Evolutionary conservation across 192 early-diverging fungal species (phyloP).

Genomic region (Ambispora gerdemannii): DNA sequence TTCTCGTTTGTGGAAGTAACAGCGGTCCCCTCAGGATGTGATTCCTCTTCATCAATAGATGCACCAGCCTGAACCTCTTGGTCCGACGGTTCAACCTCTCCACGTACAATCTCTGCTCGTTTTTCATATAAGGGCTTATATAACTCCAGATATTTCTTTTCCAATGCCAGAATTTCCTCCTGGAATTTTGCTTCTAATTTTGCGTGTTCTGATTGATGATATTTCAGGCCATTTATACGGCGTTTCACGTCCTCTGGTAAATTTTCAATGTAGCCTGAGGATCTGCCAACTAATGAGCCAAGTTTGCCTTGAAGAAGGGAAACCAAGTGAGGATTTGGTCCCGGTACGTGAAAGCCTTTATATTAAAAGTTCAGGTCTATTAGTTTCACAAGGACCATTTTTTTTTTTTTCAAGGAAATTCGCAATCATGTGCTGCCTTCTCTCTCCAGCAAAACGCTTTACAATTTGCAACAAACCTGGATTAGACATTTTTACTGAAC

Average conservation of each 20-base stretch:
- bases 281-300: constrained; percentile 71
- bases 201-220: constrained; percentile 83
- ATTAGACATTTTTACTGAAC: no score
- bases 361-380: no score
- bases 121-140: constrained; percentile 90
- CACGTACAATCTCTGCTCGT: constrained; percentile 76
- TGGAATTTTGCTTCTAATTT: constrained; percentile 86
- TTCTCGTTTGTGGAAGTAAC: constrained; percentile 39
- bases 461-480: no score
- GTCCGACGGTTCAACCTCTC: constrained; percentile 86
- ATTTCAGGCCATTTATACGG: constrained; percentile 84
- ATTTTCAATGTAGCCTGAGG: constrained; percentile 69
- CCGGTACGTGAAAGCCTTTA: no score
- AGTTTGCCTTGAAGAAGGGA: constrained; percentile 74
- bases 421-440: no score
- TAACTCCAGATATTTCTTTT: constrained; percentile 90
- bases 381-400: no score
- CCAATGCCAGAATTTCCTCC: constrained; percentile 88
- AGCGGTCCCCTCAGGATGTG: constrained; percentile 51
- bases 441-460: no score
- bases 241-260: constrained; percentile 77
- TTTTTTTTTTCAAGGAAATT: no score
- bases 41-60: constrained; percentile 59
- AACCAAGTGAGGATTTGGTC: background rate
- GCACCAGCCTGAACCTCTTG: constrained; percentile 69